Base-by-base conservation (phyloP, 768 basidiomycete species). In the Clathrus columnatus region DNA sequence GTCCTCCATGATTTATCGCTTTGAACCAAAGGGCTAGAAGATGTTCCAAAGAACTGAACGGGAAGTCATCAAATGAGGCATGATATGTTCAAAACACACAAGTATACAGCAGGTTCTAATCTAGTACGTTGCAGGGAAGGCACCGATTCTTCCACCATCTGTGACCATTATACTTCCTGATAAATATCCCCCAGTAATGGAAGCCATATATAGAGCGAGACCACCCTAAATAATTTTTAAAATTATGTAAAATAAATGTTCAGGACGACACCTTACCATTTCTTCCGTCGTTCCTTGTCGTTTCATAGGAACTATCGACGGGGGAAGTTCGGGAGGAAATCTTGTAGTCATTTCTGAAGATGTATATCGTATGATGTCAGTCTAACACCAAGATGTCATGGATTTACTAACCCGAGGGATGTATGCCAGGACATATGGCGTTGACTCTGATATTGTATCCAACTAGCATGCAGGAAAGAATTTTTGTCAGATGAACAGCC, bases 91-190 rank as follows among this genome's bases (percentile, higher is more conserved):
- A n/a, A n/a, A n/a, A n/a, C n/a, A n/a, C n/a, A n/a, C n/a, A n/a
- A n/a, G n/a, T n/a, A n/a, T n/a, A n/a, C n/a, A n/a, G n/a, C n/a
- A n/a, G n/a, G n/a, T n/a, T n/a, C n/a, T n/a, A n/a, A 11, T 42
- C 42, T 60, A 80, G 61, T 82, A 82, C 23, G 72, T 78, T 60
- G 79, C 83, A 20, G 82, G 73, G 21, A 84, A 75, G 32, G 73
- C 73, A 14, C 78, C 80, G 43, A 86, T 72, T 44, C 85, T 76
- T 6, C 86, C 87, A n/a, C 87, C 87, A 65, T 90, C 87, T 7
- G 85, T 79, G n/a, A 88, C 68, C 74, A 83, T 84, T 3, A 87
- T 80, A 0, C 83, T 80, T 2, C 87, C 87, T 60, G 86, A 85
- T 18, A 87, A 78, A 65, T 90, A 90, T 3, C 82, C 80, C 2